Base-by-base conservation (phyloP, 768 basidiomycete species). In the Suillus paluster region DNA sequence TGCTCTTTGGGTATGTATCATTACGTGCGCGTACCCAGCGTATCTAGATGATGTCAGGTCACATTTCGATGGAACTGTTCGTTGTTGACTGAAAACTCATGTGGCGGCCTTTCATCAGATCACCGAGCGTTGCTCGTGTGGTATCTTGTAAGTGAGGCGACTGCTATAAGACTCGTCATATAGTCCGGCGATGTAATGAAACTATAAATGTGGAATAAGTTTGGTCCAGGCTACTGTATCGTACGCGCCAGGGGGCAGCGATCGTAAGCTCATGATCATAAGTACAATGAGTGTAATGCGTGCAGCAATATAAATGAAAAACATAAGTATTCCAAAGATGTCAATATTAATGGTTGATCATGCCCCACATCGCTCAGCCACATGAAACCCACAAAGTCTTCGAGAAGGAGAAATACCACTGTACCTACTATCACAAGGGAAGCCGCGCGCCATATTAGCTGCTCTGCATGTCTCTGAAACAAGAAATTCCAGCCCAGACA, bases 401-500 rank as follows among this genome's bases (percentile, higher is more conserved):
- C 30, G 6, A 50, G 10, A 17, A 3, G 27, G 27, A 39, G 15
- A 39, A 15, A 14, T 39, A 15, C 4, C 10, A 11, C 30, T 27
- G 52, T 25, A 27, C 52, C 12, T 42, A 66, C 63, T 15, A 73
- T 64, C 7, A 62, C 44, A 10, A 69, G 27, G 3, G 71, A 65
- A 10, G 58, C 67, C 19, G 61, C 52, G 5, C 68, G 67, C 75
- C 75, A 77, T 12, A 76, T 15, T 41, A 58, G 58, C 57, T 59
- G 65, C 33, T 71, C 63, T n/a, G 34, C 34, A 4, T 23, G n/a
- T 1, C 63, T 65, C 9, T 70, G 64, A 46, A 72, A 74, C 0
- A 38, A 5, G 11, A 68, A 60, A 34, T 60, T 49, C 74, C 72
- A 71, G 4, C 68, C 69, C 2, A 65, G 48, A 48, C 67, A 69